Conservation (phyloP, 1,139 yeast genomes). For the Pneumocystis murina region DNA sequence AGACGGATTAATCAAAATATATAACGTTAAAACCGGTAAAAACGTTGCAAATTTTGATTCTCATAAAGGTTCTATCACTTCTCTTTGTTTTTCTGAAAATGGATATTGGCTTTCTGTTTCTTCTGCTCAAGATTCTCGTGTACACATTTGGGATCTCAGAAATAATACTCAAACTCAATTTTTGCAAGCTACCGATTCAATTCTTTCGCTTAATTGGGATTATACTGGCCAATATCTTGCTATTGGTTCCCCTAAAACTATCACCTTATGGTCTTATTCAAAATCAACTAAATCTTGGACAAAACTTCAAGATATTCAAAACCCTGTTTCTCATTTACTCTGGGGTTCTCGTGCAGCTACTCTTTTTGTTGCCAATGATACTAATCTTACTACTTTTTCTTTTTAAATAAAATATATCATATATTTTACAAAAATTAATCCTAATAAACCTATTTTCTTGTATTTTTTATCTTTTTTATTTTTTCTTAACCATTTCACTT, state of each 20-base stretch:
- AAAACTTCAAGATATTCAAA: background rate
- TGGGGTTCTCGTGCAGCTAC: slow-evolving; percentile 6
- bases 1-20: slow-evolving; percentile 30
- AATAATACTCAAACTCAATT: slow-evolving; percentile 18
- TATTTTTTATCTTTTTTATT: too few relatives aligned
- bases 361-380: background rate
- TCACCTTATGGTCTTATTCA: slow-evolving; percentile 4
- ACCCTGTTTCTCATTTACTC: slow-evolving; percentile 1
- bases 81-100: slow-evolving; percentile 44
- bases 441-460: too few relatives aligned
- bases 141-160: slow-evolving; percentile 17
- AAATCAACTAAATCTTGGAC: slow-evolving; percentile 9
- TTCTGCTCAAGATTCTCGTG: slow-evolving; percentile 18
- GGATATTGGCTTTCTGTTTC: slow-evolving; percentile 47
- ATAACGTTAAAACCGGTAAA: slow-evolving; percentile 31
- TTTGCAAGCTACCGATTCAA: slow-evolving; percentile 15
- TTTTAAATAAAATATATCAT: background rate
- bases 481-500: too few relatives aligned
- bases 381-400: background rate
- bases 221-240: slow-evolving; percentile 28
- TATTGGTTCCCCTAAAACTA: slow-evolving; percentile 13
- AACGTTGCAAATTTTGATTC: slow-evolving; percentile 29
- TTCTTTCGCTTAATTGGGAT: slow-evolving; percentile 29
- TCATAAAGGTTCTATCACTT: slow-evolving; percentile 22
- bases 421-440: too few relatives aligned